A percentile compares a stretch with the other conserved stretches of the same genome.
Conservation (phyloP, 768 basidiomycete species). For the Lentinula sp. region DNA sequence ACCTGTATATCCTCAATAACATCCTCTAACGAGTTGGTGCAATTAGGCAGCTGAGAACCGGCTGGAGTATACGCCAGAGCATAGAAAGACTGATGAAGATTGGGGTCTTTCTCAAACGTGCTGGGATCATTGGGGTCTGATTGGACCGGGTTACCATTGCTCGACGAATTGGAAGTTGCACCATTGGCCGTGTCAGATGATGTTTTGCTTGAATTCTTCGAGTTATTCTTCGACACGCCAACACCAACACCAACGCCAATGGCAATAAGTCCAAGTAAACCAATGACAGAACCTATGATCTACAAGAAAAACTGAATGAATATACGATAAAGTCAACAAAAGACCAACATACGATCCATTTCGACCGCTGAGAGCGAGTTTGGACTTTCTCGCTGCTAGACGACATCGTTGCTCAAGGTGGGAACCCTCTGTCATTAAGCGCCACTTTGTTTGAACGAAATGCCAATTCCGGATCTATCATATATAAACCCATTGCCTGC, state of each 20-base stretch:
- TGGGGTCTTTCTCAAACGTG: conserved; percentile 63
- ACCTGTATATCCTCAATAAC: conserved; percentile 74
- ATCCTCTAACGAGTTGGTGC: conserved; percentile 47
- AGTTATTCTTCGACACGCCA: conserved; percentile 40
- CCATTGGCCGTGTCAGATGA: conserved; percentile 14
- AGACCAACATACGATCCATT: conserved; percentile 45
- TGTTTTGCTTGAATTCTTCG: conserved; percentile 11
- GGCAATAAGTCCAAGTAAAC: conserved; percentile 31
- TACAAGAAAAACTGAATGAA: conserved; percentile 15
- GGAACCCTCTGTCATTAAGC: not conserved
- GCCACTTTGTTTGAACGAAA: not conserved
- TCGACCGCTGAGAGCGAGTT: conserved; percentile 34
- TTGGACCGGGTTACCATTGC: conserved; percentile 12
- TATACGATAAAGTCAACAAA: not conserved
- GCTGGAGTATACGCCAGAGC: conserved; percentile 84
- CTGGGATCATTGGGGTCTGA: conserved; percentile 63
- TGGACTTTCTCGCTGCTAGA: conserved; percentile 23
- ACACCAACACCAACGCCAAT: conserved; percentile 48
- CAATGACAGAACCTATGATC: conserved; percentile 42
- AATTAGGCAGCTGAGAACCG: conserved; percentile 65
- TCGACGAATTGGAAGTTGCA: conserved; percentile 7
- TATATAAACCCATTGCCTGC: too few species aligned
- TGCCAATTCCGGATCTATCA: not conserved
- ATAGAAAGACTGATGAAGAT: conserved; percentile 71
- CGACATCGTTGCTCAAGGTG: conserved; percentile 3